phyloP scores from a whole-genome alignment of 805 yeast genomes.

The Barnettozyma salicaria region DNA sequence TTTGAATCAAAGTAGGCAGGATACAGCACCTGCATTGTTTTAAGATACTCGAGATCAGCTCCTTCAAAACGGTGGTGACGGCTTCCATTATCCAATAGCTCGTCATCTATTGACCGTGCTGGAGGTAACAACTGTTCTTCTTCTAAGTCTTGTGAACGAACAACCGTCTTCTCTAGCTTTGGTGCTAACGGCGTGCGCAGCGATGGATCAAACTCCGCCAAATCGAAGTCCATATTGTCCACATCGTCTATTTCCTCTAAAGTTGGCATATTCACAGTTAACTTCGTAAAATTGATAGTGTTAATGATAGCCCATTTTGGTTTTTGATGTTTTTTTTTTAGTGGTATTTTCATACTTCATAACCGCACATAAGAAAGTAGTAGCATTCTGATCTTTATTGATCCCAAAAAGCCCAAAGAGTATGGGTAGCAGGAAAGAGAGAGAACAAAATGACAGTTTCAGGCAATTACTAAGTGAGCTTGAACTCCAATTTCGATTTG shows the following conservation, averaged over 20 bases:
- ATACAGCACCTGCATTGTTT: conserved; percentile 67
- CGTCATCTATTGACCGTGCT: conserved; percentile 1
- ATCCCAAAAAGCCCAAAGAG: no score
- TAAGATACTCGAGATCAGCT: conserved; percentile 59
- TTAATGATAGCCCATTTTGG: background rate
- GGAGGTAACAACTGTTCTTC: conserved; percentile 26
- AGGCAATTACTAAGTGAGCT: no score
- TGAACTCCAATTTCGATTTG: no score
- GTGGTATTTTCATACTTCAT: background rate
- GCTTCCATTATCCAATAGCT: conserved; percentile 7
- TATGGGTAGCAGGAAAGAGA: no score
- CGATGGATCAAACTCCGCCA: conserved; percentile 80
- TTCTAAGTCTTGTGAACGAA: conserved; percentile 52
- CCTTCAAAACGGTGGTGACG: conserved; percentile 33
- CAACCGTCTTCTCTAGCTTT: conserved; percentile 51
- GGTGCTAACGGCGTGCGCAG: conserved; percentile 70
- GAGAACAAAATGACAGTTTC: no score
- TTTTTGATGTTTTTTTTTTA: background rate
- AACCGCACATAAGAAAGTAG: background rate
- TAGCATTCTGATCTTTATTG: no score
- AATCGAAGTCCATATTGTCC: conserved; percentile 89
- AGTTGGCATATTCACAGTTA: conserved; percentile 46
- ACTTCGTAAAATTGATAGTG: background rate
- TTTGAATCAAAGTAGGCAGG: conserved; percentile 88
- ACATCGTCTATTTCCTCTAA: conserved; percentile 79